These are phyloP conservation scores for Hirsutella rhossiliensis DNA, from an alignment of 2,329 filamentous ascomycete species.

Conservation along the genomic window DNA sequence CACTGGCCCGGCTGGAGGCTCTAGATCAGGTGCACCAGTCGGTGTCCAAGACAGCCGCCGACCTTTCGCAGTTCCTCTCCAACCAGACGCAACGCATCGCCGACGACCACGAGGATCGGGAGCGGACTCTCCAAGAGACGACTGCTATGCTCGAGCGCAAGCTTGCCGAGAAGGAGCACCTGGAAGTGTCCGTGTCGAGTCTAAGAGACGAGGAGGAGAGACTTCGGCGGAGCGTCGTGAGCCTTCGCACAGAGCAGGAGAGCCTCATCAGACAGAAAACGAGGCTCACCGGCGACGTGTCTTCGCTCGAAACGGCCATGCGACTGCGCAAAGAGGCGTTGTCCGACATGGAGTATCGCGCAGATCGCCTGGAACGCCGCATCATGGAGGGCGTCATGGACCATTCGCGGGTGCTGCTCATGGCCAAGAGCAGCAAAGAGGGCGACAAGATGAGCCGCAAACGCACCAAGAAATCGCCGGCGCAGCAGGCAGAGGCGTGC, in stretches of 20 bases:
- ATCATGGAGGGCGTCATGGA: slow-evolving; percentile 95
- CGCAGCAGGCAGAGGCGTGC: slow-evolving; percentile 10
- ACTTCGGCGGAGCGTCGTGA: slow-evolving; percentile 41
- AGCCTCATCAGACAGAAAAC: slow-evolving; percentile 67
- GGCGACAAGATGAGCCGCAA: slow-evolving; percentile 48
- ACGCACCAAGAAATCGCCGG: slow-evolving; percentile 32
- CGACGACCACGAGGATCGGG: slow-evolving; percentile 67
- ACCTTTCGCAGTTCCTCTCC: slow-evolving; percentile 73
- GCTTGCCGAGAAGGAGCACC: slow-evolving; percentile 50
- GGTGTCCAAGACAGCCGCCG: slow-evolving; percentile 71
- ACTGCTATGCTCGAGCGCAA: slow-evolving; percentile 70
- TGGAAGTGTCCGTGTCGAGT: slow-evolving; percentile 41
- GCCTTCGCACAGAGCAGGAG: slow-evolving; percentile 59
- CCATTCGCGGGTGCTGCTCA: slow-evolving; percentile 82
- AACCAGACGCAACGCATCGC: slow-evolving; percentile 62
- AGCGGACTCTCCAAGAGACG: slow-evolving; percentile 70
- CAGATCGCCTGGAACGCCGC: slow-evolving; percentile 78
- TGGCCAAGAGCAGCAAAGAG: slow-evolving; percentile 48
- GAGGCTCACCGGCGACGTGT: slow-evolving; percentile 72
- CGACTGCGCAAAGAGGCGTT: slow-evolving; percentile 84
- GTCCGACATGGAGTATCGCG: slow-evolving; percentile 77
- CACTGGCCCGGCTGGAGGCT: slow-evolving; percentile 64
- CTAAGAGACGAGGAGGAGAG: slow-evolving; percentile 40
- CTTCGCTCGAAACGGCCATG: slow-evolving; percentile 81
- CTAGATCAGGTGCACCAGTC: slow-evolving; percentile 84